Percentiles rank a stretch among this genome's conserved stretches.
phyloP scores from a whole-genome alignment of 257 asterid species.

The Capsicum chinense region DNA sequence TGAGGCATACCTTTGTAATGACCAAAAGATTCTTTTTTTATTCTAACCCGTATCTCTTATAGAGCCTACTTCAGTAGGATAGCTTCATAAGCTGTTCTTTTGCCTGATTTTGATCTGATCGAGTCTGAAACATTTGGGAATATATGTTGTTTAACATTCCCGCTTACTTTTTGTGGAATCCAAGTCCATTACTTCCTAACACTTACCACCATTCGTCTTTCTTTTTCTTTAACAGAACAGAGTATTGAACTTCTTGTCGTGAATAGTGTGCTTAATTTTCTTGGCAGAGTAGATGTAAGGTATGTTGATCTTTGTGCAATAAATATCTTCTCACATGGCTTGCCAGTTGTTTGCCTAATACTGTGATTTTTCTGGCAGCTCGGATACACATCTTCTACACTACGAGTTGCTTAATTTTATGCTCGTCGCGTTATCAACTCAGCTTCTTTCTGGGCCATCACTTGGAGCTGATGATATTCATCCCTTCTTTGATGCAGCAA shows the following conservation, averaged over 20 bases:
- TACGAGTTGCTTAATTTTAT: constrained; percentile 85
- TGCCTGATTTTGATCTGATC: background rate
- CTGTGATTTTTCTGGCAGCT: constrained; percentile 47
- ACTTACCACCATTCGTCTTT: constrained; percentile 30
- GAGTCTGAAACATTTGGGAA: background rate
- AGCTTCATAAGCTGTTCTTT: background rate
- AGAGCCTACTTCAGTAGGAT: background rate
- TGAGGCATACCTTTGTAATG: background rate
- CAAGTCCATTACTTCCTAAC: background rate
- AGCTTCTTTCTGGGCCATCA: constrained; percentile 92
- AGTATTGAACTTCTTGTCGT: constrained; percentile 64
- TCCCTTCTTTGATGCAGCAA: constrained; percentile 89
- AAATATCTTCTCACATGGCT: constrained; percentile 19
- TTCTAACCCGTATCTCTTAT: constrained; percentile 7
- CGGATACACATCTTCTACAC: constrained; percentile 77
- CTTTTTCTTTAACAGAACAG: constrained; percentile 55
- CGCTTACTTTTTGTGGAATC: background rate
- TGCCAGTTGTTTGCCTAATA: constrained; percentile 36
- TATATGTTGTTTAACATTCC: constrained; percentile 4
- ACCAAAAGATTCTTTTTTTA: background rate
- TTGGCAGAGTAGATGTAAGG: constrained; percentile 86
- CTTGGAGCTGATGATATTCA: constrained; percentile 84
- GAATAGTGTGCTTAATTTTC: constrained; percentile 73
- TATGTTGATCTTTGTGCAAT: constrained; percentile 45
- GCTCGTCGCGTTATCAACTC: constrained; percentile 80